A percentile compares a stretch with the other conserved stretches of the same genome.
phyloP scores from a whole-genome alignment of 495 filamentous ascomycete species.

The Aspergillus ellipticus region DNA sequence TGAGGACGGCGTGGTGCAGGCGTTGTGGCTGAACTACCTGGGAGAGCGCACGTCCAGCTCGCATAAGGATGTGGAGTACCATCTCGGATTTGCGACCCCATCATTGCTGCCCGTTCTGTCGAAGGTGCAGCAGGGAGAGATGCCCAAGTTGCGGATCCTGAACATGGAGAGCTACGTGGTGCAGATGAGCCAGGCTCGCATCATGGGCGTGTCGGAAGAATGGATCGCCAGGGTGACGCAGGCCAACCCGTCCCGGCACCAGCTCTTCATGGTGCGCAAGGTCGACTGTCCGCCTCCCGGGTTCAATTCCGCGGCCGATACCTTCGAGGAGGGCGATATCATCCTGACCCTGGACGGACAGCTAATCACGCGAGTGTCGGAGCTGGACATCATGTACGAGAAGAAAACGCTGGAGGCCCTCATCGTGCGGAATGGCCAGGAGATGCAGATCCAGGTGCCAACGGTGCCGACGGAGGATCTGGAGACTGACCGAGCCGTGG shows the following conservation, averaged over 20 bases:
- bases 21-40: slow-evolving; percentile 93
- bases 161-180: slow-evolving; percentile 92
- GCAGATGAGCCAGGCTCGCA: slow-evolving; percentile 94
- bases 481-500: slow-evolving; percentile 85
- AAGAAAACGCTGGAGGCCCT: slow-evolving; percentile 77
- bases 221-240: slow-evolving; percentile 88
- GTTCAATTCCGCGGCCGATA: slow-evolving; percentile 30
- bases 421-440: slow-evolving; percentile 79
- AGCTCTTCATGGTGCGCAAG: slow-evolving; percentile 98
- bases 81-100: slow-evolving; percentile 87
- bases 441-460: slow-evolving; percentile 72
- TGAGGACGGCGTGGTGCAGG: slow-evolving; percentile 87
- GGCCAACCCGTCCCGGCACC: slow-evolving; percentile 85
- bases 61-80: slow-evolving; percentile 92
- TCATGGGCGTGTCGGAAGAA: slow-evolving; percentile 95
- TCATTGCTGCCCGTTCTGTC: slow-evolving; percentile 79
- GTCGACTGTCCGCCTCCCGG: slow-evolving; percentile 64
- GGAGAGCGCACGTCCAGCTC: slow-evolving; percentile 77
- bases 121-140: slow-evolving; percentile 74
- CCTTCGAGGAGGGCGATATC: slow-evolving; percentile 84
- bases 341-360: slow-evolving; percentile 87
- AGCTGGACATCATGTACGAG: slow-evolving; percentile 96
- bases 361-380: slow-evolving; percentile 86
- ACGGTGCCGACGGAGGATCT: slow-evolving; percentile 88
- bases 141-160: slow-evolving; percentile 80